Evolutionary conservation across 2,329 filamentous ascomycete genomes (phyloP).

Genomic region (Fusarium nematophilum): DNA sequence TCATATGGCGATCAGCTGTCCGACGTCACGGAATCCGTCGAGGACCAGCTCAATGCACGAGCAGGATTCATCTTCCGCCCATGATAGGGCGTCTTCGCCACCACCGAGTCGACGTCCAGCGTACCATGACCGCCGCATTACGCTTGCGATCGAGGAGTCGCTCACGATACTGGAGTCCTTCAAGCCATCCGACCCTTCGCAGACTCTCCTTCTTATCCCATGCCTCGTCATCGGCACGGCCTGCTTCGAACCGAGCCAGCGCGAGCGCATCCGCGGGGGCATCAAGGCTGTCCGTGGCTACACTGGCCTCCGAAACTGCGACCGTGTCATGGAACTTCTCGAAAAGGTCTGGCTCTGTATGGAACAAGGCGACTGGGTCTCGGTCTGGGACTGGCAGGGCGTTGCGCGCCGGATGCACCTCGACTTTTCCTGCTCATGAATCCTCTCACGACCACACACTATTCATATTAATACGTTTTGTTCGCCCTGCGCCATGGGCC

Average conservation of each 20-base stretch:
- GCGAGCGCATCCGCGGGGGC: conserved; percentile 62
- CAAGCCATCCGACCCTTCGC: conserved; percentile 66
- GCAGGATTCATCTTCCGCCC: conserved; percentile 41
- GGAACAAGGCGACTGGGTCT: conserved; percentile 66
- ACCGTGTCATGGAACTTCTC: conserved; percentile 64
- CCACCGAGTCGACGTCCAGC: conserved; percentile 60
- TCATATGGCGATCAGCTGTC: conserved; percentile 45
- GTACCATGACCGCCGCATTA: conserved; percentile 64
- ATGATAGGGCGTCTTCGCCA: conserved; percentile 53
- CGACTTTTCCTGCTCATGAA: conserved; percentile 65
- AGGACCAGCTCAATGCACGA: conserved; percentile 56
- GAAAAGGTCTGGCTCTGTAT: conserved; percentile 71
- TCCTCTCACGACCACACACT: conserved; percentile 30
- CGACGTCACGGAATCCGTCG: conserved; percentile 51
- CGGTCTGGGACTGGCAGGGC: conserved; percentile 73
- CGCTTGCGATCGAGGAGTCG: conserved; percentile 66
- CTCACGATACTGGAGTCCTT: conserved; percentile 66
- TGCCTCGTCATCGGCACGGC: conserved; percentile 71
- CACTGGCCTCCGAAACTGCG: conserved; percentile 69
- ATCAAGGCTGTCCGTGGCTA: conserved; percentile 66
- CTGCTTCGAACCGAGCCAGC: conserved; percentile 64
- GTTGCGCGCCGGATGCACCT: conserved; percentile 64
- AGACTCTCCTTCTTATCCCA: conserved; percentile 70
- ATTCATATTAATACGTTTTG: conserved; percentile 17
- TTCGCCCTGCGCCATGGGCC: not conserved